Conservation (phyloP, 2,329 filamentous ascomycete species). For the Aspergillus sp. region DNA sequence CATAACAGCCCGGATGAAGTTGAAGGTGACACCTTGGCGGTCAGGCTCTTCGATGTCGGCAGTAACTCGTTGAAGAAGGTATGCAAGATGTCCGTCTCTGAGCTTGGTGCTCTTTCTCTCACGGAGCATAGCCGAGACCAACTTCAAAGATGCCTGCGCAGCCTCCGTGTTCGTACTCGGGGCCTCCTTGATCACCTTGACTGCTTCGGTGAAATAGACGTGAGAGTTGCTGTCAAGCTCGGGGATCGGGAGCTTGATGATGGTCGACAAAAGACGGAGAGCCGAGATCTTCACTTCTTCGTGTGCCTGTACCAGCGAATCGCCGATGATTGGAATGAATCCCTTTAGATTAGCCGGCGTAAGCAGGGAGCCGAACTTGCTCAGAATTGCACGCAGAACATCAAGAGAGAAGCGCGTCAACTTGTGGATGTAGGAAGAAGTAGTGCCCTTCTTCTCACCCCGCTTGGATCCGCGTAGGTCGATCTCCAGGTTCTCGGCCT, state of each 20-base stretch:
- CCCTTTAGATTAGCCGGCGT: conserved; percentile 78
- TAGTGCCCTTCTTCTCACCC: conserved; percentile 68
- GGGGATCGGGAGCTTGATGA: conserved; percentile 79
- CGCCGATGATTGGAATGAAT: conserved; percentile 86
- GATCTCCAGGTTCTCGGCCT: conserved; percentile 67
- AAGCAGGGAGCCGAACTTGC: conserved; percentile 79
- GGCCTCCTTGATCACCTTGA: conserved; percentile 75
- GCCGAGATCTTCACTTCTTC: conserved; percentile 92
- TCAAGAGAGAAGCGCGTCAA: conserved; percentile 86
- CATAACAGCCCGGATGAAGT: conserved; percentile 85
- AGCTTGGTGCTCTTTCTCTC: conserved; percentile 75
- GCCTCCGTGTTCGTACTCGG: conserved; percentile 79
- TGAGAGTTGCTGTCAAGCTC: conserved; percentile 70
- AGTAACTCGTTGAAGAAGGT: conserved; percentile 77
- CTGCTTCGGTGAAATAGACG: conserved; percentile 82
- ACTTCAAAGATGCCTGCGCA: conserved; percentile 83
- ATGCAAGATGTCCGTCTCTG: conserved; percentile 79
- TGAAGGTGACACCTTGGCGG: conserved; percentile 90
- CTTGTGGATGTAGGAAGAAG: conserved; percentile 82
- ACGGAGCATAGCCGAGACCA: conserved; percentile 80
- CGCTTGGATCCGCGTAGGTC: conserved; percentile 75
- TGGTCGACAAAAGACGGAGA: conserved; percentile 78
- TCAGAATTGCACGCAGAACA: conserved; percentile 78
- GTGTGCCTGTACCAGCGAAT: conserved; percentile 78
- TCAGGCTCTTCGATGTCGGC: conserved; percentile 91